A percentile compares a stretch with the other conserved stretches of the same genome.
phyloP scores from a whole-genome alignment of 208 protist species.

The Wallacemonas sp. region DNA sequence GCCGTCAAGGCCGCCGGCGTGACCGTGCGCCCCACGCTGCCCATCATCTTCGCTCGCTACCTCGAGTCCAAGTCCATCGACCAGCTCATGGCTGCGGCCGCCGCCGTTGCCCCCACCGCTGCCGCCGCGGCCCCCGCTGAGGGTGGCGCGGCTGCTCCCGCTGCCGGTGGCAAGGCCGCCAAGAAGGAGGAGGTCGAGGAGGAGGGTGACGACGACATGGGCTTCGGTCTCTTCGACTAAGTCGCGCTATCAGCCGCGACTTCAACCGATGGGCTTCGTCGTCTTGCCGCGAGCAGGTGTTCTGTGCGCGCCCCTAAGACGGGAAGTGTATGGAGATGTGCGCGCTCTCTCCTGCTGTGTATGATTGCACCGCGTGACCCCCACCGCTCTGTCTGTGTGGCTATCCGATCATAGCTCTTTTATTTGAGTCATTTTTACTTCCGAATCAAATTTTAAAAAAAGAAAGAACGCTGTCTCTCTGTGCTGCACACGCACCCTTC shows the following conservation, averaged over 20 bases:
- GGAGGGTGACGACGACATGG: slow-evolving; percentile 80
- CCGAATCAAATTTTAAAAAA: no score
- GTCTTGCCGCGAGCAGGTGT: neutral
- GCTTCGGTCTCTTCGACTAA: slow-evolving; percentile 78
- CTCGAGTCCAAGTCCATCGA: slow-evolving; percentile 81
- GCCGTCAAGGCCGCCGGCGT: slow-evolving; percentile 72
- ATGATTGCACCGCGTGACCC: no score
- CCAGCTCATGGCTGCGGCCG: slow-evolving; percentile 53
- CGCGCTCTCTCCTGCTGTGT: no score
- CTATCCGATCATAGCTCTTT: no score
- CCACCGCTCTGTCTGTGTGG: no score
- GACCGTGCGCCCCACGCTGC: slow-evolving; percentile 63
- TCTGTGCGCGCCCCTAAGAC: neutral
- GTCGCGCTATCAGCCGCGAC: neutral
- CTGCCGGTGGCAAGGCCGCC: slow-evolving; percentile 19
- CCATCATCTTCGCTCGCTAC: slow-evolving; percentile 83
- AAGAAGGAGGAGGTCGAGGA: slow-evolving; percentile 32
- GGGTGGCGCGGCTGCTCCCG: slow-evolving; percentile 19
- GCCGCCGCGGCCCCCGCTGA: slow-evolving; percentile 24
- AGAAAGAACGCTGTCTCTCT: no score
- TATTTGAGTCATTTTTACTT: no score
- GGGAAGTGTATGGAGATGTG: neutral
- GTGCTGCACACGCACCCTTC: no score
- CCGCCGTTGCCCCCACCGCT: slow-evolving; percentile 40
- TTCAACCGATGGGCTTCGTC: neutral